Base-by-base conservation (phyloP, 371 early-diverging fungal species). In the Thermomucor indicae-seudaticae region DNA sequence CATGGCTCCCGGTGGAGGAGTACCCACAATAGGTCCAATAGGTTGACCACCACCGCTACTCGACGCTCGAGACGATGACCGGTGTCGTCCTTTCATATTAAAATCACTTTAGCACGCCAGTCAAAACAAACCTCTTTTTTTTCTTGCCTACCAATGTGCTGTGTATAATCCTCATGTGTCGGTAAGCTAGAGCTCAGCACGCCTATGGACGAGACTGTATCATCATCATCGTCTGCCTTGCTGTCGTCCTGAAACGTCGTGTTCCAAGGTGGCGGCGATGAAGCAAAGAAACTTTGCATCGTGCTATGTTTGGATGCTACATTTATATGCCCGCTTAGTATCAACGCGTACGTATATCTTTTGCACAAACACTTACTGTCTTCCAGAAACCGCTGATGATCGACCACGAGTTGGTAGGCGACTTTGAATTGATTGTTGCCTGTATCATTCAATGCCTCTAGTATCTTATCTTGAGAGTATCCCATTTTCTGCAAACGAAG, bases 351-450 rank as follows among this genome's bases (percentile, higher is more conserved):
- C 11, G 1, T 7, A 23, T 34, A 2, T 6, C 19, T n/a, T 23
- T 11, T 14, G 38, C 17, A 28, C 6, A 22, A 38, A 3, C 34
- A 17, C 65, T 67, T 72, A 83, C 89, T 86, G 49, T 81, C 85
- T 45, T 81, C 60, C 24, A 85, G 61, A 72, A 92, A 79, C 43
- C 88, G 78, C 35, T 85, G 77, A 57, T 93, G 85, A 64, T 96
- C 96, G 0, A 90, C 73, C 2, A 92, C 86, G 43, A 96, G 78
- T 61, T 95, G 95, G 64, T 94, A 97, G 4, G 96, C 93, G 2
- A 96, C 95, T 57, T 93, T 93, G 55, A 93, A 84, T 39, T 91
- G 93, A 62, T 93, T 95, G 62, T 92, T 92, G 43, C 83, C 89
- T 6, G 79, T 64, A 58, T 89, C 89, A 14, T 80, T 71, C 43